Conservation (phyloP, 2,329 filamentous ascomycete species). For the Colletotrichum abscissum region DNA sequence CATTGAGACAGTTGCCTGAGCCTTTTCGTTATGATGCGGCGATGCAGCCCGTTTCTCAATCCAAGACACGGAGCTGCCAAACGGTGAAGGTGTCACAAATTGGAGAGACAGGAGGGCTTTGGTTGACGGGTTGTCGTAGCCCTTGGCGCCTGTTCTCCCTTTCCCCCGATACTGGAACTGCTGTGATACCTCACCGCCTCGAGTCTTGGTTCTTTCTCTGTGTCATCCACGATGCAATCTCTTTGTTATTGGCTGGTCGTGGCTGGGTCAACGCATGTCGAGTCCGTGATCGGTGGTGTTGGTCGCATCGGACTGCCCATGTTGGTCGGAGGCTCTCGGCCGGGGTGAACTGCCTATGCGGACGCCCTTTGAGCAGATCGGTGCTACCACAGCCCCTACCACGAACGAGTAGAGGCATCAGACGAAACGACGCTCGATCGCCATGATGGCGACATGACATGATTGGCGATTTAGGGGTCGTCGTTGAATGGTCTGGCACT, state of each 20-base stretch:
- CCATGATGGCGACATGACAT: neutral
- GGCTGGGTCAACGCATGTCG: neutral
- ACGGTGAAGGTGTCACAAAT: neutral
- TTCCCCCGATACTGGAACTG: neutral
- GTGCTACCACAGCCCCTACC: conserved; percentile 13
- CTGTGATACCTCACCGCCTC: conserved; percentile 18
- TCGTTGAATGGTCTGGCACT: neutral
- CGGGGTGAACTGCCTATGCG: neutral
- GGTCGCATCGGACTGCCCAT: conserved; percentile 25
- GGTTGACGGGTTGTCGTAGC: neutral
- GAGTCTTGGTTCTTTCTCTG: neutral
- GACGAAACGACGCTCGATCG: conserved; percentile 23
- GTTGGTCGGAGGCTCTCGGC: neutral
- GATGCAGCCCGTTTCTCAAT: neutral
- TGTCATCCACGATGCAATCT: neutral
- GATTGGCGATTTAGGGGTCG: neutral
- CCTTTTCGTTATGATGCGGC: neutral
- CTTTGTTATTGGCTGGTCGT: neutral
- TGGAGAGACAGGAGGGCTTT: neutral
- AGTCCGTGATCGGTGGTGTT: neutral
- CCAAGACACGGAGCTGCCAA: conserved; percentile 22
- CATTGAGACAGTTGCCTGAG: neutral
- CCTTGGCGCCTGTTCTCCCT: neutral
- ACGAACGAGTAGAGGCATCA: neutral
- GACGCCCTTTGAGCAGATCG: conserved; percentile 2